These are phyloP conservation scores for Colletotrichum tropicale DNA, from an alignment of 2,329 filamentous ascomycete genomes.

Conservation along the genomic window DNA sequence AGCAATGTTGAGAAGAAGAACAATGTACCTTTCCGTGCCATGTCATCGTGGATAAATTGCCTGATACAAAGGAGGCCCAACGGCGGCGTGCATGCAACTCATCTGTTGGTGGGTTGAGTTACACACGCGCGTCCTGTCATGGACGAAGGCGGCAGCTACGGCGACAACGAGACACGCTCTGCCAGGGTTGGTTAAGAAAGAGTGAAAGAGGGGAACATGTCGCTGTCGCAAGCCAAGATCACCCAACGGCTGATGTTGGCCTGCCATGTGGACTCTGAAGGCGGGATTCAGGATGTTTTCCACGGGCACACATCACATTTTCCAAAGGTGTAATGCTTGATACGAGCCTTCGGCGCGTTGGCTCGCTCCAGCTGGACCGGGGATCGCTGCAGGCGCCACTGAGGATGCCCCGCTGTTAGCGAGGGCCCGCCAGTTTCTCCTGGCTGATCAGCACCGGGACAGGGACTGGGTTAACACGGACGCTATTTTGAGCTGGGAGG, in stretches of 20 bases:
- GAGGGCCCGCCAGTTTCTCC: neutral
- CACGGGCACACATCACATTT: neutral
- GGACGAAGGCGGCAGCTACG: neutral
- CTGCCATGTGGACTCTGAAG: neutral
- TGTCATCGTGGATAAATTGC: neutral
- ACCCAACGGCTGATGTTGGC: neutral
- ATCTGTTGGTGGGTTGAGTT: neutral
- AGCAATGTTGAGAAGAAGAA: neutral
- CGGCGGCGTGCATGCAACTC: neutral
- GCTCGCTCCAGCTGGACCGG: neutral
- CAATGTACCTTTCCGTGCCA: constrained; percentile 1
- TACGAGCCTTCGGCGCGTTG: constrained; percentile 1
- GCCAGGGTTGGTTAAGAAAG: neutral
- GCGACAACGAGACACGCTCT: neutral
- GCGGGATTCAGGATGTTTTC: neutral
- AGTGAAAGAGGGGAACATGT: neutral
- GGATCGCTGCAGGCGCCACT: constrained; percentile 10
- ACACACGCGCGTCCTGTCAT: neutral
- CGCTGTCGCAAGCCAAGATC: neutral
- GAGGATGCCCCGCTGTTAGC: constrained; percentile 3
- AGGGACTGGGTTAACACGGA: neutral
- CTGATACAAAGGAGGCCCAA: constrained; percentile 4
- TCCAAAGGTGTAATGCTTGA: neutral
- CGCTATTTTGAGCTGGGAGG: neutral
- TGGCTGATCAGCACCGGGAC: constrained; percentile 9